phyloP scores from a whole-genome alignment of 352 stramenopile species.

The Saprolegnia diclina region DNA sequence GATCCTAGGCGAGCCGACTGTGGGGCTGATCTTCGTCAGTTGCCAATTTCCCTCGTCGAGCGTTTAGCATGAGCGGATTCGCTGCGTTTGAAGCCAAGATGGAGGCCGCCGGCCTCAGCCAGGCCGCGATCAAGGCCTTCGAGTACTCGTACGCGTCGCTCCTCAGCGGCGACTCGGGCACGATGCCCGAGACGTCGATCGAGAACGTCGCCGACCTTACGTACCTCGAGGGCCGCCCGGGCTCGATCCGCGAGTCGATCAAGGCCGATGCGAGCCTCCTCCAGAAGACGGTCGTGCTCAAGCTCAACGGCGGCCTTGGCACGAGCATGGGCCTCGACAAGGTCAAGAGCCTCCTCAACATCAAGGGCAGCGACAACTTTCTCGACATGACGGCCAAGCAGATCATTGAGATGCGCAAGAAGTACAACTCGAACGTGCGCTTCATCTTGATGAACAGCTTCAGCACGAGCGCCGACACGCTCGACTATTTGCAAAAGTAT shows the following conservation, averaged over 20 bases:
- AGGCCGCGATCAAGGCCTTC: constrained; percentile 96
- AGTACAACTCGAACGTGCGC: constrained; percentile 89
- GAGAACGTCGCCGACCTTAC: constrained; percentile 67
- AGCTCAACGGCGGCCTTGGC: constrained; percentile 81
- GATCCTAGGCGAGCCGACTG: background rate
- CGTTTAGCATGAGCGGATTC: constrained; percentile 41
- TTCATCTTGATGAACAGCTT: constrained; percentile 90
- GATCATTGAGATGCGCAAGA: constrained; percentile 92
- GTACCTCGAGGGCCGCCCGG: constrained; percentile 74
- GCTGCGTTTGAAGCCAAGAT: constrained; percentile 93
- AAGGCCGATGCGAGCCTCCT: constrained; percentile 62
- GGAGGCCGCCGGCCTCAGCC: constrained; percentile 90
- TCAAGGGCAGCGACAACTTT: constrained; percentile 94
- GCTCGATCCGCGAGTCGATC: constrained; percentile 67
- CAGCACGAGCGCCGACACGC: constrained; percentile 77
- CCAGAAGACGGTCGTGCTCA: constrained; percentile 83
- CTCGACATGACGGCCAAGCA: constrained; percentile 87
- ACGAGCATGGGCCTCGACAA: constrained; percentile 93
- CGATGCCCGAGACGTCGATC: constrained; percentile 96
- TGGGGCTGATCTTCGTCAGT: constrained; percentile 25
- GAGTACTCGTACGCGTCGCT: constrained; percentile 96
- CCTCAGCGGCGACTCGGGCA: constrained; percentile 90
- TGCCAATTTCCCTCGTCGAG: constrained; percentile 26
- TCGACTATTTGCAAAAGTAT: constrained; percentile 86
- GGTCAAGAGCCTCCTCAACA: constrained; percentile 90